Conservation (phyloP, 129 eudicot genomes). For the Logfia minima region DNA sequence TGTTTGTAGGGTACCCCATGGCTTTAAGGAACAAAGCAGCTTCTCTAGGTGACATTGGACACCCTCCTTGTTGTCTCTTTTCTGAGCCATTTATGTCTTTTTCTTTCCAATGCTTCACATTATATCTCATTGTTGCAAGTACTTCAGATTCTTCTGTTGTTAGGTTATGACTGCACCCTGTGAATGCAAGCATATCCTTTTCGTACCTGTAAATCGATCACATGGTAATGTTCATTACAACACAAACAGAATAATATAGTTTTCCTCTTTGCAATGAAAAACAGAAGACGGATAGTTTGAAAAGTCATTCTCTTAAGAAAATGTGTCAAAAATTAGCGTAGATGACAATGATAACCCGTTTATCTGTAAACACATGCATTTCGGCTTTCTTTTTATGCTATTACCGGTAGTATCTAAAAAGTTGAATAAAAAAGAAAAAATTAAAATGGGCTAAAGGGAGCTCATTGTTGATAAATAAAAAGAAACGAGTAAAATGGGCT, state of each 20-base stretch:
- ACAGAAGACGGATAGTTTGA: background rate
- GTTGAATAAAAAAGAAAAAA: no score
- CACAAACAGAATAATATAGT: background rate
- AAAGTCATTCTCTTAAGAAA: no score
- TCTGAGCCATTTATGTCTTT: slow-evolving; percentile 77
- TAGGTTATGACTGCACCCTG: slow-evolving; percentile 89
- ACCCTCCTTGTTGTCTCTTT: slow-evolving; percentile 68
- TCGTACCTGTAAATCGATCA: slow-evolving; percentile 43
- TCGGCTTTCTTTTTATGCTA: no score
- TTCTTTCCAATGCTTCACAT: slow-evolving; percentile 90
- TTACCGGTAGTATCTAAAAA: no score
- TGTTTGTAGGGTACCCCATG: slow-evolving; percentile 75
- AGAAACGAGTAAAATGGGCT: no score
- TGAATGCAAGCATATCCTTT: slow-evolving; percentile 96
- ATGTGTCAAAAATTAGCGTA: no score
- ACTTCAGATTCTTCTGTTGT: slow-evolving; percentile 59
- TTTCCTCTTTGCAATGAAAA: no score
- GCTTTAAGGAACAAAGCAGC: slow-evolving; percentile 91
- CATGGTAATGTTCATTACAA: background rate
- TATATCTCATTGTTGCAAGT: slow-evolving; percentile 70
- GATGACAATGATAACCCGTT: no score
- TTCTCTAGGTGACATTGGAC: slow-evolving; percentile 97
- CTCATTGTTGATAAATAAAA: no score
- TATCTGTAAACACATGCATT: no score
- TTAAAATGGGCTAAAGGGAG: no score